These are phyloP conservation scores for Jatropha podagrica DNA, from an alignment of 441 rosid species.

Conservation along the genomic window DNA sequence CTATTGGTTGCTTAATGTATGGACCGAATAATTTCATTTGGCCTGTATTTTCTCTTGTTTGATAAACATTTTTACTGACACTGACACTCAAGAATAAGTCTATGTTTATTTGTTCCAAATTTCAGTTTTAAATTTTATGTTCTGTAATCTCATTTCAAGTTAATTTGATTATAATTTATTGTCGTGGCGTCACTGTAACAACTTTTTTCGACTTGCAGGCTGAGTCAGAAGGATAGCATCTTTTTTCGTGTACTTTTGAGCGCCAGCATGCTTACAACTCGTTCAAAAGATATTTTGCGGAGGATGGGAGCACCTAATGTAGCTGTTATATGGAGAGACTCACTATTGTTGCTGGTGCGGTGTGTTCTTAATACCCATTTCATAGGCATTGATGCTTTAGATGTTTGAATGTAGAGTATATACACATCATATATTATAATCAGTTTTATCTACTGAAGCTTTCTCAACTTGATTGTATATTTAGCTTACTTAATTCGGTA, in stretches of 20 bases:
- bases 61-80: too few relatives aligned
- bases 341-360: slow-evolving; percentile 6
- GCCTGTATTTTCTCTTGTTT: too few relatives aligned
- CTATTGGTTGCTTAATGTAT: too few relatives aligned
- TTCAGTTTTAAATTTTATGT: too few relatives aligned
- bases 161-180: too few relatives aligned
- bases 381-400: neutral
- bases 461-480: neutral
- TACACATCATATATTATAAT: neutral
- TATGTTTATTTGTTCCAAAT: too few relatives aligned
- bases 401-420: slow-evolving; percentile 14
- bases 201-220: slow-evolving; percentile 8
- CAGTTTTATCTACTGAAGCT: neutral
- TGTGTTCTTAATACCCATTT: neutral
- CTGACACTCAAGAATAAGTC: too few relatives aligned
- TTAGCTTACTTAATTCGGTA: neutral
- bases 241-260: slow-evolving; percentile 3
- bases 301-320: neutral
- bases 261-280: neutral
- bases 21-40: too few relatives aligned
- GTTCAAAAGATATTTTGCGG: neutral
- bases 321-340: neutral
- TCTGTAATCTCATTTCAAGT: too few relatives aligned
- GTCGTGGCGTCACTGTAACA: neutral
- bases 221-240: neutral